phyloP scores from a whole-genome alignment of 768 basidiomycete genomes.

The Daedaleopsis sinensis region DNA sequence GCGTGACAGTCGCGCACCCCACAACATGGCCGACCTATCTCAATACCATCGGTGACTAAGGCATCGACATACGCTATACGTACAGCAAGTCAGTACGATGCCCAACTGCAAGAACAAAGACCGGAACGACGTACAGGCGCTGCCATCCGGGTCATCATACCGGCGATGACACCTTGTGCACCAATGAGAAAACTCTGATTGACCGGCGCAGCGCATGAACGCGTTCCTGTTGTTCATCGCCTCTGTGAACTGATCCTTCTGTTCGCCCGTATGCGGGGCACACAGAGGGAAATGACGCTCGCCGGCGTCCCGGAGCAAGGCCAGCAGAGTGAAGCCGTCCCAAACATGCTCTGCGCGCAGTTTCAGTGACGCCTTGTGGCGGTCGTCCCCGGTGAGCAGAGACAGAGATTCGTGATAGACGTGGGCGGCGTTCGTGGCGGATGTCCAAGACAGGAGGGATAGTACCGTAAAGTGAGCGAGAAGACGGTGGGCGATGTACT shows the following conservation, averaged over 20 bases:
- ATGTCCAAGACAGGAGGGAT: constrained; percentile 6
- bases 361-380: not conserved
- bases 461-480: too few relatives aligned
- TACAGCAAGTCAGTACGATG: too few relatives aligned
- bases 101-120: too few relatives aligned
- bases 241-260: constrained; percentile 27
- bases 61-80: constrained; percentile 14
- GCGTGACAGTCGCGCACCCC: too few relatives aligned
- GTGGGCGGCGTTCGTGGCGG: constrained; percentile 7
- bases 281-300: constrained; percentile 9
- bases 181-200: constrained; percentile 32
- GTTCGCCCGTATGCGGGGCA: constrained; percentile 28
- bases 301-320: constrained; percentile 28
- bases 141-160: constrained; percentile 15
- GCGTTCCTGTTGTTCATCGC: constrained; percentile 31
- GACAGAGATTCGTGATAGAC: constrained; percentile 6
- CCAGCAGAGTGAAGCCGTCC: constrained; percentile 28
- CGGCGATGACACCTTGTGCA: constrained; percentile 33
- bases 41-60: constrained; percentile 31
- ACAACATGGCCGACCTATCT: constrained; percentile 7
- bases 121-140: constrained; percentile 6
- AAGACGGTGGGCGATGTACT: too few relatives aligned
- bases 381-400: not conserved
- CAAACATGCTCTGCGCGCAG: constrained; percentile 22
- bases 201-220: constrained; percentile 26